Evolutionary conservation across 2,329 filamentous ascomycete genomes (phyloP).

Genomic region (Phialophora chinensis): DNA sequence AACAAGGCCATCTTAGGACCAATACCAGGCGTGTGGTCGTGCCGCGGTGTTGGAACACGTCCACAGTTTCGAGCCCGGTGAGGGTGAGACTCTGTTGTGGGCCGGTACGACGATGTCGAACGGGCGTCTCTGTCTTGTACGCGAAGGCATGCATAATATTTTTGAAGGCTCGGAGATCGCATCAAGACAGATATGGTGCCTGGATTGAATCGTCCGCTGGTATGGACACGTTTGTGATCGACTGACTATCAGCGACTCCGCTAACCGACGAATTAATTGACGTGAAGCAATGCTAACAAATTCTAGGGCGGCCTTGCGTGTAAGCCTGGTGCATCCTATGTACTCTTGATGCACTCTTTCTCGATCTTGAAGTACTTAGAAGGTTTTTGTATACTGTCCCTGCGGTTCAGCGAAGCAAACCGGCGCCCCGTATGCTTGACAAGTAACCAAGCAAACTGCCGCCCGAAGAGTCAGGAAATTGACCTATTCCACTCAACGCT

Average conservation of each 20-base stretch:
- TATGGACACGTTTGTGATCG: background rate
- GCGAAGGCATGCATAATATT: background rate
- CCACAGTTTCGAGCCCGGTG: background rate
- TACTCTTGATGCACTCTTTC: background rate
- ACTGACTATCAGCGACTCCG: background rate
- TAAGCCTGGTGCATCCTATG: background rate
- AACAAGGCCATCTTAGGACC: conserved; percentile 1
- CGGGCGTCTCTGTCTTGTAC: conserved; percentile 1
- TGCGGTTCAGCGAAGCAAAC: background rate
- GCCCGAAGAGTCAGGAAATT: background rate
- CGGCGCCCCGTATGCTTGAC: background rate
- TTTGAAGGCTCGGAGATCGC: conserved; percentile 4
- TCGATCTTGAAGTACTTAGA: background rate
- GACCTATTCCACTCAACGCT: background rate
- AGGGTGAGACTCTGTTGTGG: background rate
- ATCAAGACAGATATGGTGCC: conserved; percentile 3
- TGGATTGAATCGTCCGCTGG: conserved; percentile 2
- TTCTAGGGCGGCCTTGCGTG: background rate
- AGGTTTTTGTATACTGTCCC: background rate
- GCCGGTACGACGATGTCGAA: background rate
- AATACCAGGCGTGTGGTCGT: background rate
- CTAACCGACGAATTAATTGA: background rate
- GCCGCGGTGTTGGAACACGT: background rate
- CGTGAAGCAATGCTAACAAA: background rate
- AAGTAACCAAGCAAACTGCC: background rate